phyloP scores from a whole-genome alignment of 306 rosid genomes.

The Parietaria judaica region DNA sequence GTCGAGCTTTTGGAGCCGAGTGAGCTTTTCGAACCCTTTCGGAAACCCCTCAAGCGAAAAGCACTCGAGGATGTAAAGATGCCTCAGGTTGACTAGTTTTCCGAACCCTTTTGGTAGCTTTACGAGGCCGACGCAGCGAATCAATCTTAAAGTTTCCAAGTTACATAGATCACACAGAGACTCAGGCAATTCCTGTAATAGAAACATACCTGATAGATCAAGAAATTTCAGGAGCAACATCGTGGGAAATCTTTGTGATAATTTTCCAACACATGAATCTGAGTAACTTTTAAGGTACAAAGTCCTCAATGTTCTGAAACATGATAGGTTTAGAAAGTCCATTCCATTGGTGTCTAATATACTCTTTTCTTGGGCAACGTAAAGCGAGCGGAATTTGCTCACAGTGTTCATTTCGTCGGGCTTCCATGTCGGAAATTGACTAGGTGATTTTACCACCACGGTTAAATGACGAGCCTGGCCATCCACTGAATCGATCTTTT shows the following conservation, averaged over 20 bases:
- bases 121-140: neutral
- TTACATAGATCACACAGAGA: neutral
- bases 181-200: slow-evolving; percentile 2
- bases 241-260: neutral
- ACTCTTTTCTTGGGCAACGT: neutral
- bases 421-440: neutral
- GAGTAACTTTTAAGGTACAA: no score
- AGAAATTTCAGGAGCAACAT: slow-evolving; percentile 17
- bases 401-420: no score
- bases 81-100: slow-evolving; percentile 11
- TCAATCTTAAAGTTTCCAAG: slow-evolving; percentile 1
- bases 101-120: slow-evolving; percentile 12
- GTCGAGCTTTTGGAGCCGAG: slow-evolving; percentile 6
- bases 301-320: slow-evolving; percentile 2
- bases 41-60: neutral
- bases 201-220: neutral
- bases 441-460: neutral
- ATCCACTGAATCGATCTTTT: neutral
- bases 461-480: slow-evolving; percentile 3
- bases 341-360: neutral
- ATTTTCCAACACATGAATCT: neutral
- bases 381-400: neutral
- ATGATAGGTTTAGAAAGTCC: neutral
- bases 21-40: slow-evolving; percentile 5
- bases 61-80: neutral